Base-by-base conservation (phyloP, 495 filamentous ascomycete genomes). In the Xylaria scruposa region DNA sequence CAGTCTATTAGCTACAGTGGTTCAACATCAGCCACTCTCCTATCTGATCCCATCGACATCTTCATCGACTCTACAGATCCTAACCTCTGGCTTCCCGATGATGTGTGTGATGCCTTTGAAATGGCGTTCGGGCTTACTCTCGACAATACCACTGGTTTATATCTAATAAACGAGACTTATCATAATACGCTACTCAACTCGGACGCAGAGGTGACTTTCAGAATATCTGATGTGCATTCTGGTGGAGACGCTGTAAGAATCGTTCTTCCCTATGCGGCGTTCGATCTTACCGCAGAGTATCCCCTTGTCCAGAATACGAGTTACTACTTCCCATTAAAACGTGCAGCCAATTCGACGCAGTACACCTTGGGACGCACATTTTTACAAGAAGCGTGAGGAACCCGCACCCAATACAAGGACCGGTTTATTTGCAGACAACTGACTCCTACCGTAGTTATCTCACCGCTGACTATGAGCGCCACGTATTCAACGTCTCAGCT, bases 311-410 rank as follows among this genome's bases (percentile, higher is more conserved):
- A 77, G 0, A 78, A 79, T 33, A 75, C 66, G 7, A 79, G 78
- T 5, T 75, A 74, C 36, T 90, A 89, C 70, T 90, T 90, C 67
- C 87, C 88, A 0, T 76, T 90, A 15, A 82, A 82, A 59, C 77
- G 84, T 31, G 86, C 84, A 15, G 77, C 76, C 33, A 85, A 89
- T 71, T 78, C 82, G 15, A 81, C 78, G 0, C 88, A 89, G 70
- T 89, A 87, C 75, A 87, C 84, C 0, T 80, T 90, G 3, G 88
- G 88, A 5, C 79, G 88, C 33, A 82, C 83, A 15, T 90, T 90
- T 66, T 76, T 90, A 19, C 88, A 90, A 75, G 88, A 89, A 81
- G 83, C 88, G 77, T 80, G 38, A 63, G 78, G 68, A 70, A 15
- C 59, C 31, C 36, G 15, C 19, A 12, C 19, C 9, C 17, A 42